A percentile compares a stretch with the other conserved stretches of the same genome.
phyloP scores from a whole-genome alignment of 202 grass and related monocot species.

The Panicum hallii region DNA sequence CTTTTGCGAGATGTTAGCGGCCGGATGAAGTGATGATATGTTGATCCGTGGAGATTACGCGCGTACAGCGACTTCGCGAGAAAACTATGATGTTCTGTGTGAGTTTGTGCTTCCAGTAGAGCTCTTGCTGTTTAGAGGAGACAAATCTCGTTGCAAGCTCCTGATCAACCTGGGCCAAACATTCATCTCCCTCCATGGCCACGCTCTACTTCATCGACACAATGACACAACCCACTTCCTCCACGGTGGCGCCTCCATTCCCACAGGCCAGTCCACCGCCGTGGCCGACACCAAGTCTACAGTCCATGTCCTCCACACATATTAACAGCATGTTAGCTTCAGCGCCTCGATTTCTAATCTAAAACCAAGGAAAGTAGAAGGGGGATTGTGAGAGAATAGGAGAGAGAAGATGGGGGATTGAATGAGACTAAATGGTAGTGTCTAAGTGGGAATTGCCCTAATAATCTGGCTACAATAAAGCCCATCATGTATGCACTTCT shows the following conservation, averaged over 20 bases:
- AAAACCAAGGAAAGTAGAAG: too few relatives aligned
- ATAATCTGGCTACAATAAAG: neutral
- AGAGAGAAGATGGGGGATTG: too few relatives aligned
- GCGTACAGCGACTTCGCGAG: neutral
- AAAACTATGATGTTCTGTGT: neutral
- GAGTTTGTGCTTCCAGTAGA: neutral
- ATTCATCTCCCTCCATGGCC: neutral
- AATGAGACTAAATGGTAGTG: neutral
- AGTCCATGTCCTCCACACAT: too few relatives aligned
- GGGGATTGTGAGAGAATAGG: too few relatives aligned
- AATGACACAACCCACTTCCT: neutral
- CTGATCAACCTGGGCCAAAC: neutral
- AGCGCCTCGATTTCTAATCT: neutral
- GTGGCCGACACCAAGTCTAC: neutral
- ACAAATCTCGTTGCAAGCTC: neutral
- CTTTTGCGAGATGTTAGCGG: constrained; percentile 33
- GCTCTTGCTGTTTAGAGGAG: neutral
- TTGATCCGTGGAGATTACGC: neutral
- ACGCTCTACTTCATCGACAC: too few relatives aligned
- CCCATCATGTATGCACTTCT: neutral
- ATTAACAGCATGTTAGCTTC: neutral
- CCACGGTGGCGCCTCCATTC: neutral
- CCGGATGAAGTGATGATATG: constrained; percentile 6
- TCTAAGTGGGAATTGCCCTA: neutral
- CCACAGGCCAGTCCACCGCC: neutral